phyloP scores from a whole-genome alignment of 2,329 filamentous ascomycete genomes.

The Blastomyces percursus region DNA sequence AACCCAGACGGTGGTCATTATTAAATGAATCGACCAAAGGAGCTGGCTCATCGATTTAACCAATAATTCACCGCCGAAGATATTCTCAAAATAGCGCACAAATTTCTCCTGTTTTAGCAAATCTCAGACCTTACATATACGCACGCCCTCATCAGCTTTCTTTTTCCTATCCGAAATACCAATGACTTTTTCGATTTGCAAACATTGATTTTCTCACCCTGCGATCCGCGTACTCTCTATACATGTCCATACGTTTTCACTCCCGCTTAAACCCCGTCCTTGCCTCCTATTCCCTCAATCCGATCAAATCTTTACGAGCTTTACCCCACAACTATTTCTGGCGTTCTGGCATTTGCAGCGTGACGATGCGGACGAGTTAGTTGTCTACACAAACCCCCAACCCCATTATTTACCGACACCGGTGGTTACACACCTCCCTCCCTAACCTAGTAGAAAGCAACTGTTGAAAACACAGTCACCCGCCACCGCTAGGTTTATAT shows the following conservation, averaged over 20 bases:
- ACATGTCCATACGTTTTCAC: not conserved
- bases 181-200: not conserved
- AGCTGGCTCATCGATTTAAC: not conserved
- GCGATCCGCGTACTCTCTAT: not conserved
- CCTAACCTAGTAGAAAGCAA: not conserved
- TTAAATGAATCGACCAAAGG: not conserved
- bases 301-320: slow-evolving; percentile 5
- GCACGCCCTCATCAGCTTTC: not conserved
- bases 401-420: not conserved
- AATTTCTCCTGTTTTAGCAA: not conserved
- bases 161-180: slow-evolving; percentile 1
- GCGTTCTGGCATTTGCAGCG: slow-evolving; percentile 9
- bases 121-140: not conserved
- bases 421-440: not conserved
- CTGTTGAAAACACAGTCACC: not conserved
- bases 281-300: not conserved
- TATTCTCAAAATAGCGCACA: not conserved
- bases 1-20: slow-evolving; percentile 13
- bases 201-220: not conserved
- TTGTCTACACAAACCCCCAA: slow-evolving; percentile 2
- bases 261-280: not conserved
- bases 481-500: not conserved
- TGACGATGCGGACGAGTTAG: slow-evolving; percentile 9
- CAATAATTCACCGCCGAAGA: not conserved
- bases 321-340: not conserved